A percentile compares a stretch with the other conserved stretches of the same genome.
phyloP scores from a whole-genome alignment of 2,329 filamentous ascomycete species.

The Zymoseptoria ardabiliae region DNA sequence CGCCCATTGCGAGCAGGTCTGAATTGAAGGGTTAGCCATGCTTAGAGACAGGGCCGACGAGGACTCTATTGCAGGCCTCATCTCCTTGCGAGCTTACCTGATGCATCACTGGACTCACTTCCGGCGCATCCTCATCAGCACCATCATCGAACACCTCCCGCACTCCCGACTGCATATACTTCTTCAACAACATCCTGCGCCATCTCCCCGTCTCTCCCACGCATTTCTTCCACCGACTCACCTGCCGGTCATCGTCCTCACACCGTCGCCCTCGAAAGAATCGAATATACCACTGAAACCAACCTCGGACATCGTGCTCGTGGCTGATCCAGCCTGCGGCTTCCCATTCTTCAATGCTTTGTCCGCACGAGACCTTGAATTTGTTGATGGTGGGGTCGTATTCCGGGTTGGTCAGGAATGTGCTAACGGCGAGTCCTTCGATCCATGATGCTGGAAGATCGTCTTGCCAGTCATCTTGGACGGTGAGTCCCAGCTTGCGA shows the following conservation, averaged over 20 bases:
- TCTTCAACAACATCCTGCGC: slow-evolving; percentile 46
- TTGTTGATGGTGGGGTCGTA: slow-evolving; percentile 48
- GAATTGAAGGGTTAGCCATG: too few relatives aligned
- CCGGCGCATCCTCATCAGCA: slow-evolving; percentile 32
- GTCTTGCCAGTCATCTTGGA: slow-evolving; percentile 40
- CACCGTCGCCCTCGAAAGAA: slow-evolving; percentile 47
- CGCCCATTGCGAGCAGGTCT: slow-evolving; percentile 52
- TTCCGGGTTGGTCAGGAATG: slow-evolving; percentile 34
- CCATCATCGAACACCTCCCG: slow-evolving; percentile 43
- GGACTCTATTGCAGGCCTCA: too few relatives aligned
- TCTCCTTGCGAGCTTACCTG: slow-evolving; percentile 20
- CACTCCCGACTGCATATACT: slow-evolving; percentile 43
- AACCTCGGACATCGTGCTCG: slow-evolving; percentile 46
- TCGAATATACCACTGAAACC: slow-evolving; percentile 52
- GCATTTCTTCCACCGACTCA: slow-evolving; percentile 46
- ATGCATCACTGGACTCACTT: slow-evolving; percentile 50
- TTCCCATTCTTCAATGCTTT: slow-evolving; percentile 51
- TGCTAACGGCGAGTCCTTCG: slow-evolving; percentile 32
- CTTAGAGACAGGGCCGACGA: too few relatives aligned
- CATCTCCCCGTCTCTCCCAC: slow-evolving; percentile 47
- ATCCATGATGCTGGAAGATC: slow-evolving; percentile 43
- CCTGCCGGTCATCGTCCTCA: slow-evolving; percentile 47
- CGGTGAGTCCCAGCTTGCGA: slow-evolving; percentile 34
- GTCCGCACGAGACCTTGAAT: slow-evolving; percentile 46
- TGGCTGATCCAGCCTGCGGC: slow-evolving; percentile 50